Conservation (phyloP, 2,329 filamentous ascomycete species). For the Grosmannia clavigera region DNA sequence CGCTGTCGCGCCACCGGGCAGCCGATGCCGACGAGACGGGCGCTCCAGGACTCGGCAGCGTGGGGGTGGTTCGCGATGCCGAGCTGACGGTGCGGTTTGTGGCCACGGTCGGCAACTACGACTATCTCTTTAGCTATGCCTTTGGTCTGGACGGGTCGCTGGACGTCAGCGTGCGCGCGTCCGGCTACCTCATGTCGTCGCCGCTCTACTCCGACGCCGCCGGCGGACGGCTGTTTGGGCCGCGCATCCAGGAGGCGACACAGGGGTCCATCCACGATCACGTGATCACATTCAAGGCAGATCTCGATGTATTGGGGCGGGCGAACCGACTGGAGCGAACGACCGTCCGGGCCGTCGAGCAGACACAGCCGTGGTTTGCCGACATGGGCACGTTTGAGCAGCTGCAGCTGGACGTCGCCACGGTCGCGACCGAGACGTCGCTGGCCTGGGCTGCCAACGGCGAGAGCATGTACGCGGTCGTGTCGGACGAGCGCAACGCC, state of each 20-base stretch:
- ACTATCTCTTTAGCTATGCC: slow-evolving; percentile 24
- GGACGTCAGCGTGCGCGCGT: slow-evolving; percentile 24
- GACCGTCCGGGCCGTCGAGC: slow-evolving; percentile 18
- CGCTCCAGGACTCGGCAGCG: slow-evolving; percentile 18
- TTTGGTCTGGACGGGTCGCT: slow-evolving; percentile 25
- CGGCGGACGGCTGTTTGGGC: slow-evolving; percentile 17
- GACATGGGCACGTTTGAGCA: slow-evolving; percentile 24
- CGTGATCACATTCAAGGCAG: slow-evolving; percentile 26
- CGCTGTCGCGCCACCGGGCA: slow-evolving; percentile 23
- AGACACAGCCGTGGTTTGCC: slow-evolving; percentile 23
- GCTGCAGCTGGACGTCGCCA: slow-evolving; percentile 17
- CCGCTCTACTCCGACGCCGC: slow-evolving; percentile 21
- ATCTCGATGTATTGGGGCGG: slow-evolving; percentile 24
- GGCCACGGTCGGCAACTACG: slow-evolving; percentile 30
- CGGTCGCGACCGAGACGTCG: slow-evolving; percentile 15
- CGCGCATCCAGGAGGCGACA: slow-evolving; percentile 21
- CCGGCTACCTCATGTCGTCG: slow-evolving; percentile 24
- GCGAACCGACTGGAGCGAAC: slow-evolving; percentile 24
- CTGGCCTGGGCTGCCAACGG: slow-evolving; percentile 24
- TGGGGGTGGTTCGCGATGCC: slow-evolving; percentile 21
- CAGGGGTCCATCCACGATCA: slow-evolving; percentile 26
- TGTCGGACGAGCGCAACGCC: slow-evolving; percentile 23
- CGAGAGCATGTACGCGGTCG: slow-evolving; percentile 25
- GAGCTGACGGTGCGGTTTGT: slow-evolving; percentile 24
- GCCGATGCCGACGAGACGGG: background rate